phyloP scores from a whole-genome alignment of 768 basidiomycete genomes.

The Crepidotus variabilis region DNA sequence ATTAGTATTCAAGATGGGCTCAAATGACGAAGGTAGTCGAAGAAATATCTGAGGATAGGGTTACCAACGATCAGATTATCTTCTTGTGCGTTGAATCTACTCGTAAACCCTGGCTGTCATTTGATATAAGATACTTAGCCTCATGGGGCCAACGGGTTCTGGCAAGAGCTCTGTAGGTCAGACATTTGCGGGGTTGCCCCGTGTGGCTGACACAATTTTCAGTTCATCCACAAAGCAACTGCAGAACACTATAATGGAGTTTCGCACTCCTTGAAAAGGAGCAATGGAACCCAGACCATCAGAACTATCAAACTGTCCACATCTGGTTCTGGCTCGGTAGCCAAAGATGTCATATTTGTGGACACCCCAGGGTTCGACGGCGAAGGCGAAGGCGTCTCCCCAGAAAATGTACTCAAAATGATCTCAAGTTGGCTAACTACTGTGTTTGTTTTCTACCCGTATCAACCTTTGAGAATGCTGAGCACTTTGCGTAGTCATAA shows the following conservation, averaged over 20 bases:
- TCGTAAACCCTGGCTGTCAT: not conserved
- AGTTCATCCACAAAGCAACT: not conserved
- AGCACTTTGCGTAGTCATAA: not conserved
- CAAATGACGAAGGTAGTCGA: not conserved
- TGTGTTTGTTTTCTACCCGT: not conserved
- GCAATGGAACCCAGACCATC: not conserved
- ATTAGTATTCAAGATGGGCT: not conserved
- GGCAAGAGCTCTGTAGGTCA: not conserved
- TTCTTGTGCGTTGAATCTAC: not conserved
- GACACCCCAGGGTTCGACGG: not conserved
- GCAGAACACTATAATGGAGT: not conserved
- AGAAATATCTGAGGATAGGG: not conserved
- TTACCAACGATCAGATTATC: not conserved
- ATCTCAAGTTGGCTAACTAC: not conserved
- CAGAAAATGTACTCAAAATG: not conserved
- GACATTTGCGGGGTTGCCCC: not conserved
- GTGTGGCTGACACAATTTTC: not conserved
- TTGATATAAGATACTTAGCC: not conserved
- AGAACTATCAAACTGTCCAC: not conserved
- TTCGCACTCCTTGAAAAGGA: not conserved
- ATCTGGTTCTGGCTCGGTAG: not conserved
- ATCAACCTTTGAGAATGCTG: not conserved
- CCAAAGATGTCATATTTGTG: not conserved
- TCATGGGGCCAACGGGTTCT: not conserved
- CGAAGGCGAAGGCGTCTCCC: not conserved